Evolutionary conservation across 768 basidiomycete species (phyloP).

Genomic region (Leccinum aurantiacum): DNA sequence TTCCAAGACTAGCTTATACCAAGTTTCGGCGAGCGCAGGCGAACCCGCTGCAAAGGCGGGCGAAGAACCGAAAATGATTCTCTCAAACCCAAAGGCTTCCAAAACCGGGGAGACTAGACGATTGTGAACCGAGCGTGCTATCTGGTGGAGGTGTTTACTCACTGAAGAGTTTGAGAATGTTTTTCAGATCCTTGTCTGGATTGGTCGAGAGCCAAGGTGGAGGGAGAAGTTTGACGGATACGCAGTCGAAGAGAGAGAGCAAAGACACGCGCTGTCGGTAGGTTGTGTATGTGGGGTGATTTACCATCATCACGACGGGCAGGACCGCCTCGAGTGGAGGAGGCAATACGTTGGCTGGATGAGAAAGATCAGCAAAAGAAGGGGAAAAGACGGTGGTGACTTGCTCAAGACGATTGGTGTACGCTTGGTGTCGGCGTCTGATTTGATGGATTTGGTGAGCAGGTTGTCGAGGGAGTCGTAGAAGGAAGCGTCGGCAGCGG

Average conservation of each 20-base stretch:
- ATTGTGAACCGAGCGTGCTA: constrained; percentile 1
- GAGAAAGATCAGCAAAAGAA: constrained; percentile 2
- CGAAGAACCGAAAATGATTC: constrained; percentile 82
- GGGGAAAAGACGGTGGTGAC: not conserved
- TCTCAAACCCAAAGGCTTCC: constrained; percentile 82
- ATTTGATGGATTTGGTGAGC: constrained; percentile 55
- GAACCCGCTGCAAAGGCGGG: constrained; percentile 52
- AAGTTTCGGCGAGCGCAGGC: constrained; percentile 56
- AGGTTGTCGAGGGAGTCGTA: constrained; percentile 73
- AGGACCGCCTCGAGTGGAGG: constrained; percentile 71
- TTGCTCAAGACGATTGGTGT: constrained; percentile 69
- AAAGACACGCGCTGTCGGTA: constrained; percentile 73
- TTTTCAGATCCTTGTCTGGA: constrained; percentile 44
- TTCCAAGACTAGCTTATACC: constrained; percentile 82
- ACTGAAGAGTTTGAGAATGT: constrained; percentile 85
- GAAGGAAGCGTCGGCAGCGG: constrained; percentile 44
- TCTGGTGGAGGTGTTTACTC: constrained; percentile 33
- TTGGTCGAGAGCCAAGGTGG: constrained; percentile 66
- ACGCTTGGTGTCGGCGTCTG: constrained; percentile 31
- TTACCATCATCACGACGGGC: constrained; percentile 78
- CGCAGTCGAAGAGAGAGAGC: constrained; percentile 71
- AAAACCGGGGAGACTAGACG: constrained; percentile 71
- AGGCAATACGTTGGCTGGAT: constrained; percentile 73
- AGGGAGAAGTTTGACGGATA: constrained; percentile 73
- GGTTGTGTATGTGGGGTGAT: constrained; percentile 67